A percentile compares a stretch with the other conserved stretches of the same genome.
phyloP scores from a whole-genome alignment of 148 eudicot genomes.

The Vaccinium vitisidaea region DNA sequence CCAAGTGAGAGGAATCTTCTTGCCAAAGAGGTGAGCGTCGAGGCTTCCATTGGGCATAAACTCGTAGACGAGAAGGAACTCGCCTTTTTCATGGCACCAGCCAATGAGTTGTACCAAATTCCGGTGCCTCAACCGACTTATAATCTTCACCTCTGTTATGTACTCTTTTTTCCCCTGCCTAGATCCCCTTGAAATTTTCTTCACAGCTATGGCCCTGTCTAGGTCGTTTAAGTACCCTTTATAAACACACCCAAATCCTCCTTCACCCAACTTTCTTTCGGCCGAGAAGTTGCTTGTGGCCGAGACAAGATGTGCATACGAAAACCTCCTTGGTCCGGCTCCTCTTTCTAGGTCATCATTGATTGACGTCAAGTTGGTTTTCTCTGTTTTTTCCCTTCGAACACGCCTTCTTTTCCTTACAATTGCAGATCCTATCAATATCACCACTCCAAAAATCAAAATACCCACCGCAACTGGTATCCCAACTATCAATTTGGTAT shows the following conservation, averaged over 20 bases:
- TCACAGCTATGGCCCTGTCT: conserved; percentile 22
- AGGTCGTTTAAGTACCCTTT: not conserved
- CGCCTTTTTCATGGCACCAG: not conserved
- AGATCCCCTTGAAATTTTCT: conserved; percentile 27
- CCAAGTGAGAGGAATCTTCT: conserved; percentile 32
- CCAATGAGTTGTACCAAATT: not conserved
- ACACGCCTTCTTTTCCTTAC: conserved; percentile 3
- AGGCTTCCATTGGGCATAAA: conserved; percentile 37
- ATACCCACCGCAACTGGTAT: conserved; percentile 21
- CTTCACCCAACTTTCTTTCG: conserved; percentile 27
- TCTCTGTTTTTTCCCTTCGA: not conserved
- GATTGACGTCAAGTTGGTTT: conserved; percentile 11
- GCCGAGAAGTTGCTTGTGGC: conserved; percentile 27
- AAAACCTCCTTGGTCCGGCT: conserved; percentile 28
- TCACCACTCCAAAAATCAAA: conserved; percentile 4
- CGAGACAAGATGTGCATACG: conserved; percentile 13
- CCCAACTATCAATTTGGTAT: conserved; percentile 17
- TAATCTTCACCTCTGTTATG: conserved; percentile 33
- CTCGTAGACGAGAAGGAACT: not conserved
- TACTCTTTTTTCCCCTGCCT: conserved; percentile 28
- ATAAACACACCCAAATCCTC: conserved; percentile 35
- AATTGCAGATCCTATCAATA: not conserved
- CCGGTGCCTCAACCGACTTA: conserved; percentile 13
- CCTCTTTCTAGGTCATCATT: conserved; percentile 27
- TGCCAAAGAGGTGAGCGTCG: conserved; percentile 40